Evolutionary conservation across 495 filamentous ascomycete species (phyloP), one percentile per base, ranked within the genome.

Genomic region (Platismatia glauca): DNA sequence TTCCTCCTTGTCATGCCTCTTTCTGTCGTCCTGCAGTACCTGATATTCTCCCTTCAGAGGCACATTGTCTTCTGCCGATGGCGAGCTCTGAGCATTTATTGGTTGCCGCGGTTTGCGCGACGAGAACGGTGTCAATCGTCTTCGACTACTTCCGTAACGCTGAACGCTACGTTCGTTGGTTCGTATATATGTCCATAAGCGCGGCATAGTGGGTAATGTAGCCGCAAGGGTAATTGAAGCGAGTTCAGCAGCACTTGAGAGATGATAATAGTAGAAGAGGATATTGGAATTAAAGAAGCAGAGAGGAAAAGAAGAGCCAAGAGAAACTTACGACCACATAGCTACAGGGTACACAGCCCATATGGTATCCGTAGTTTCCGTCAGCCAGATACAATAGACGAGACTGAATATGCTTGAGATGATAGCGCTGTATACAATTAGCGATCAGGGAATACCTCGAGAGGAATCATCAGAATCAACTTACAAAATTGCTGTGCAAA

Each of bases 201-300:
- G 58, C 8, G 58, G 58, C 58, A 60, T 60, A 0, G 58, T 60
- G 39, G 58, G 58, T 5, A 60, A 34, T 16, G 58, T 60, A 34
- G 58, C 58, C 41, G 58, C 58, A 37, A 60, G 20, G 22, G 35
- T 48, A 18, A 60, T 27, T 12, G 58, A 50, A 11, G 58, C 24
- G 24, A 60, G 41, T 34, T 60, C 58, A 22, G 58, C 58, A 50
- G 58, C 58, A 12, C 58, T 60, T 16, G 58, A n/a, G 20, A 50
- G 46, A 29, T 7, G 2, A 20, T 35, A 8, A 60, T 20, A n/a
- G 50, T 35, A 50, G 41, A 60, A n/a, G n/a, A n/a, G n/a, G n/a
- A 50, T 44, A 0, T 44, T 20, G 58, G 0, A 8, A 11, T 22
- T n/a, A 22, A 60, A 18, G 0, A 24, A 44, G 5, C 33, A 11